Base-by-base conservation (phyloP, 1,284 basidiomycete species). In the Tilletia caries region DNA sequence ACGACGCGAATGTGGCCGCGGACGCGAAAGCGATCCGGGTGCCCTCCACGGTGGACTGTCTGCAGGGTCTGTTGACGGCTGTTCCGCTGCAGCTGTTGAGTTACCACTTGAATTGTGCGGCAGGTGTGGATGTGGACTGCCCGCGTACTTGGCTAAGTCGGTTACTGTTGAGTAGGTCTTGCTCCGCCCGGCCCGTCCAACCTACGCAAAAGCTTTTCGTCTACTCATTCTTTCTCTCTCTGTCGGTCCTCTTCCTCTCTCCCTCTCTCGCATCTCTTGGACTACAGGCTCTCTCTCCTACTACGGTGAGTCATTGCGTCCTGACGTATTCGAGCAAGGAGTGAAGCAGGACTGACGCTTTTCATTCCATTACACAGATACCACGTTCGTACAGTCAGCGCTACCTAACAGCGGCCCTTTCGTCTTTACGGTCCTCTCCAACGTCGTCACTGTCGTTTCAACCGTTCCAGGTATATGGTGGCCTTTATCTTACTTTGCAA, bases 61-160 rank as follows among this genome's bases (percentile, higher is more conserved):
- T 98, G 69, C 96, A 99, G 86, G 96, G 96, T 64, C 85, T 99
- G 74, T 86, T 99, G 85, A 98, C 98, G 85, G 92, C 98, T 85
- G 91, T 98, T 73, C 95, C 96, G 52, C 87, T 98, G 73, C 96
- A 99, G 85, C 87, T 98, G 71, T 88, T 99, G 72, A 93, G 91
- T 73, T 99, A 99, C 86, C 95, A 98, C 86, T 86, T 99, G 73
- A 95, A 95, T 12, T 90, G 96, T 78, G 91, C 89, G 85, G 94
- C 93, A 83, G 95, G 95, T 66, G 94, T 93, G 76, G 95, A 98
- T 84, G 95, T 98, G 79, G 95, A 98, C 84, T 98, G 97, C 91
- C 95, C 95, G 32, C 88, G 95, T 81, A 98, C 87, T 86, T 98
- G 89, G 86, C 86, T 74, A 87, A 87, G 82, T 64, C 54, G 23